phyloP scores from a whole-genome alignment of 148 eudicot species.

The Heliosperma pusillum region DNA sequence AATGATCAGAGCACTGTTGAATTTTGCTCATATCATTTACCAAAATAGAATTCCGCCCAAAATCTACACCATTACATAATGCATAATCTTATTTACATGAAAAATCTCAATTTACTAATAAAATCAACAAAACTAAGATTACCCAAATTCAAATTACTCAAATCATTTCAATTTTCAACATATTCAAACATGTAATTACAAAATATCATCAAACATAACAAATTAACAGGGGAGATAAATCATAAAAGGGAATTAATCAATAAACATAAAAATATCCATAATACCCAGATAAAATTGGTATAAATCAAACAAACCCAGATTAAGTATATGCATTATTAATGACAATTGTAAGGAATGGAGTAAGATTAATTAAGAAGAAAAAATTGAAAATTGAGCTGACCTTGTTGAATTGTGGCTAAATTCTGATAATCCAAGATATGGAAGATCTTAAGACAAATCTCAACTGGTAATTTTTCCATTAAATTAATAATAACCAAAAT shows the following conservation, averaged over 20 bases:
- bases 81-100: background rate
- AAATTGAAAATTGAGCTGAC: constrained; percentile 26
- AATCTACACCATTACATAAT: background rate
- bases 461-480: constrained; percentile 71
- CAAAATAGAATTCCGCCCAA: background rate
- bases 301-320: constrained; percentile 3
- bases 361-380: background rate
- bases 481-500: background rate
- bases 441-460: constrained; percentile 60
- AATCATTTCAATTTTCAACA: background rate
- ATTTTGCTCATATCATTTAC: background rate
- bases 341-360: background rate
- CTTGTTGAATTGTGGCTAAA: constrained; percentile 65
- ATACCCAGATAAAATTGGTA: background rate
- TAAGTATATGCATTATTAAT: background rate
- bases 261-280: background rate
- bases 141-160: background rate
- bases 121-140: background rate
- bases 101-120: constrained; percentile 3
- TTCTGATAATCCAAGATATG: constrained; percentile 65
- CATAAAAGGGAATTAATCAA: no score
- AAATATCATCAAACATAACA: background rate
- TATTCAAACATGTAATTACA: background rate
- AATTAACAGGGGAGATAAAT: background rate
- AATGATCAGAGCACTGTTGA: background rate